Evolutionary conservation across 2,329 filamentous ascomycete genomes (phyloP).

Genomic region (Madurella fahalii): DNA sequence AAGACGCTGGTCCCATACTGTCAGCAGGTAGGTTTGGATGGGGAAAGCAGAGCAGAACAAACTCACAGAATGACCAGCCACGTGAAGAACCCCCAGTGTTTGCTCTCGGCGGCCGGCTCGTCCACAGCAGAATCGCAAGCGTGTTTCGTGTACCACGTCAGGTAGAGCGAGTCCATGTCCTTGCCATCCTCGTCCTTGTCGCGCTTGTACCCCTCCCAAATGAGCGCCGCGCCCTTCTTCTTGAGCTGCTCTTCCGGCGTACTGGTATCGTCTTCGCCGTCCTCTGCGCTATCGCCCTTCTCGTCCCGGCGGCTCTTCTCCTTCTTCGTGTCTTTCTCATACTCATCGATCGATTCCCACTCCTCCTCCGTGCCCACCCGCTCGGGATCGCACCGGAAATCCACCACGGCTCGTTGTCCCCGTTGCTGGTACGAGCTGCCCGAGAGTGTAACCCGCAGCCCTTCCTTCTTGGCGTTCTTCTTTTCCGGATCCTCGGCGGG

Average conservation of each 20-base stretch:
- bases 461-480: constrained; percentile 63
- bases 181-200: constrained; percentile 59
- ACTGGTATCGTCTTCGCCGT: constrained; percentile 35
- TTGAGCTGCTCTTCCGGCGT: constrained; percentile 49
- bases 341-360: constrained; percentile 53
- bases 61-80: constrained; percentile 93
- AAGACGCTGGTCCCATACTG: constrained; percentile 60
- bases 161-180: constrained; percentile 52
- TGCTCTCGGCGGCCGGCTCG: constrained; percentile 40
- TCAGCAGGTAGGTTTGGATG: constrained; percentile 11
- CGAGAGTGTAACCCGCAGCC: constrained; percentile 64
- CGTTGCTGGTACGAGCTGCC: constrained; percentile 54
- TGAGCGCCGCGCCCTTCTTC: constrained; percentile 59
- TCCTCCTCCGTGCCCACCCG: constrained; percentile 71
- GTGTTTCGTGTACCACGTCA: constrained; percentile 85
- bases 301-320: constrained; percentile 19
- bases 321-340: constrained; percentile 29
- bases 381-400: constrained; percentile 75
- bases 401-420: constrained; percentile 72
- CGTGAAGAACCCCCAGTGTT: constrained; percentile 91
- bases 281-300: constrained; percentile 31
- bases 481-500: constrained; percentile 61
- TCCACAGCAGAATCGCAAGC: constrained; percentile 62
- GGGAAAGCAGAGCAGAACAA: not conserved
- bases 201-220: constrained; percentile 71